These are phyloP conservation scores for Boletus insuetus DNA, from an alignment of 768 basidiomycete genomes.

Conservation along the genomic window DNA sequence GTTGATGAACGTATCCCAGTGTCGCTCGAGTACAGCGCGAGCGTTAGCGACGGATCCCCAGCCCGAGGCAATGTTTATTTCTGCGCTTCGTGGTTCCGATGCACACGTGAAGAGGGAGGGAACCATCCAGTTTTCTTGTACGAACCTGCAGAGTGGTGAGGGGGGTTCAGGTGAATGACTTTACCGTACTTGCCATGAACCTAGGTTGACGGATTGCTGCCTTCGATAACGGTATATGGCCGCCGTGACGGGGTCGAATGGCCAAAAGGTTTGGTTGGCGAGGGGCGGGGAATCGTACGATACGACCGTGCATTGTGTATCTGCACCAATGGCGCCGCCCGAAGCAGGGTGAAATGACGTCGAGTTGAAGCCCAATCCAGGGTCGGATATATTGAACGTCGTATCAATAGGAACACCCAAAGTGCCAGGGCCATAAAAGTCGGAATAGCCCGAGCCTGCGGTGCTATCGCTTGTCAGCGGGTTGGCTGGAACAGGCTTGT, in stretches of 20 bases:
- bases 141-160: slow-evolving; percentile 46
- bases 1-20: slow-evolving; percentile 74
- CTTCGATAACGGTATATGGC: slow-evolving; percentile 20
- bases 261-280: slow-evolving; percentile 7
- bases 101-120: slow-evolving; percentile 64
- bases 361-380: no score
- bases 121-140: slow-evolving; percentile 74
- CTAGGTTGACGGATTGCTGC: slow-evolving; percentile 22
- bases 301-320: slow-evolving; percentile 2
- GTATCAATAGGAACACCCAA: neutral
- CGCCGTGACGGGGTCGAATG: slow-evolving; percentile 16
- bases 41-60: slow-evolving; percentile 38
- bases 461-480: neutral
- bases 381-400: neutral
- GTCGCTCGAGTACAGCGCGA: slow-evolving; percentile 55
- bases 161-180: no score
- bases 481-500: slow-evolving; percentile 7
- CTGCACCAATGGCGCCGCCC: neutral
- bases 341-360: neutral
- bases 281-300: slow-evolving; percentile 11
- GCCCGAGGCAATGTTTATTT: slow-evolving; percentile 66
- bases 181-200: slow-evolving; percentile 12
- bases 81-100: slow-evolving; percentile 46
- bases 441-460: neutral
- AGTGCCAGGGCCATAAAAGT: neutral